These are phyloP conservation scores for Fibroporia radiculosa DNA, from an alignment of 768 basidiomycete species.

Conservation along the genomic window DNA sequence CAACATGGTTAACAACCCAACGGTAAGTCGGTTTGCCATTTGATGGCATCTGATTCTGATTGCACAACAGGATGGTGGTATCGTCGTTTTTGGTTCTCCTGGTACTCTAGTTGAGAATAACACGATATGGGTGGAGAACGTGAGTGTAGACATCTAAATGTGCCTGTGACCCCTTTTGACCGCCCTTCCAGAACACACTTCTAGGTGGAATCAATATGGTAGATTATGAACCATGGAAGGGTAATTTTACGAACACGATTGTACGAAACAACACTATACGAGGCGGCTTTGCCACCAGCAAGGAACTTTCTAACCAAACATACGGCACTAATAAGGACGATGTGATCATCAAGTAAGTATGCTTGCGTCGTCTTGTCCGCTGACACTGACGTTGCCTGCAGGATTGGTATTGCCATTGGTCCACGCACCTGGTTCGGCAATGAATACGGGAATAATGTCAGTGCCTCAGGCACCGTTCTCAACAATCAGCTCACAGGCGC, in stretches of 20 bases:
- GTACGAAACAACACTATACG: constrained; percentile 60
- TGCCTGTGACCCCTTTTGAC: neutral
- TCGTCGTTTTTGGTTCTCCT: constrained; percentile 71
- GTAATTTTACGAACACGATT: constrained; percentile 55
- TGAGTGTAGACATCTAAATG: constrained; percentile 29
- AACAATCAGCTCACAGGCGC: constrained; percentile 58
- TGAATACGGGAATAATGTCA: constrained; percentile 46
- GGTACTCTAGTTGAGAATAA: constrained; percentile 70
- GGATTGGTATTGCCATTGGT: constrained; percentile 77
- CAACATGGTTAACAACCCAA: constrained; percentile 65
- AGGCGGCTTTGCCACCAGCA: constrained; percentile 59
- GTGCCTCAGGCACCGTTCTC: constrained; percentile 42
- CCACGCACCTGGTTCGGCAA: constrained; percentile 71
- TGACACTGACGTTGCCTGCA: constrained; percentile 19
- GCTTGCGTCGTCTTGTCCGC: neutral
- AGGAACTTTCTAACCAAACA: constrained; percentile 29
- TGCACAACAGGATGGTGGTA: constrained; percentile 54
- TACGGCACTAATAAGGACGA: constrained; percentile 51
- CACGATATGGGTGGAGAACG: constrained; percentile 64
- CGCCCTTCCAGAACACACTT: constrained; percentile 44
- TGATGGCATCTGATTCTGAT: neutral
- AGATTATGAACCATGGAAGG: constrained; percentile 60
- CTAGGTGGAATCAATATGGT: constrained; percentile 78
- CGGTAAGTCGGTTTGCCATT: constrained; percentile 23
- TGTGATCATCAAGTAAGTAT: constrained; percentile 62